Evolutionary conservation across 2,329 filamentous ascomycete species (phyloP).

Genomic region (Neonectria magnoliae): DNA sequence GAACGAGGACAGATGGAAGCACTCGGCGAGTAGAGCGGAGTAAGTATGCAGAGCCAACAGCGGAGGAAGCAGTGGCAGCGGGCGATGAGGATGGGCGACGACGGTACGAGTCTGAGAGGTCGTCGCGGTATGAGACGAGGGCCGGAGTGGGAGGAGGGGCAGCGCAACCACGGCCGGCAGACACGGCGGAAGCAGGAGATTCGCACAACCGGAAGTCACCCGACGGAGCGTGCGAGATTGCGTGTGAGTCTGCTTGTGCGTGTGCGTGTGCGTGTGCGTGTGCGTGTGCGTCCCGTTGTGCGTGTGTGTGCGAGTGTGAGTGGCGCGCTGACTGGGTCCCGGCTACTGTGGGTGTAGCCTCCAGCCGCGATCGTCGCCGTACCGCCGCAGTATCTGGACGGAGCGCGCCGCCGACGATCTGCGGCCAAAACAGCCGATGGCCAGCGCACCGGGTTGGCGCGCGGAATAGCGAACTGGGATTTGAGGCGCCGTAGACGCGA

Average conservation of each 20-base stretch:
- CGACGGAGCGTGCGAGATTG: slow-evolving; percentile 32
- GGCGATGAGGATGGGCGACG: slow-evolving; percentile 25
- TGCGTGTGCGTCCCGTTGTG: slow-evolving; percentile 8
- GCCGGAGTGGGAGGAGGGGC: slow-evolving; percentile 39
- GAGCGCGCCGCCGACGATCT: slow-evolving; percentile 1
- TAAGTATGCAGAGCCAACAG: slow-evolving; percentile 23
- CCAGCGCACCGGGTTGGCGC: slow-evolving; percentile 10
- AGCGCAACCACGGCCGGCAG: slow-evolving; percentile 33
- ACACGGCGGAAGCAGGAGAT: slow-evolving; percentile 36
- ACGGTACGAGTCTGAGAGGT: slow-evolving; percentile 25
- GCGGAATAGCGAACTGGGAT: neutral
- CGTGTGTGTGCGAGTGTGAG: slow-evolving; percentile 10
- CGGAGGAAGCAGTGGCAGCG: slow-evolving; percentile 17
- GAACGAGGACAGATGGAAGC: slow-evolving; percentile 13
- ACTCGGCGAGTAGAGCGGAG: slow-evolving; percentile 10
- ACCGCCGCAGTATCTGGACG: slow-evolving; percentile 12
- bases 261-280: slow-evolving; percentile 26
- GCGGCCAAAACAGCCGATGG: slow-evolving; percentile 16
- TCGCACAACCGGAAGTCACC: slow-evolving; percentile 33
- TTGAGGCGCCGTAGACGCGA: slow-evolving; percentile 16
- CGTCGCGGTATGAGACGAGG: slow-evolving; percentile 22
- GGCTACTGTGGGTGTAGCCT: slow-evolving; percentile 33
- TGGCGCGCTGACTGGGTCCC: slow-evolving; percentile 33
- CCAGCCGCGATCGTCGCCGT: slow-evolving; percentile 13
- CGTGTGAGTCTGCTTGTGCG: slow-evolving; percentile 27